A percentile compares a stretch with the other conserved stretches of the same genome.
Evolutionary conservation across 2,329 filamentous ascomycete genomes (phyloP).

Genomic region (Fusarium citri): DNA sequence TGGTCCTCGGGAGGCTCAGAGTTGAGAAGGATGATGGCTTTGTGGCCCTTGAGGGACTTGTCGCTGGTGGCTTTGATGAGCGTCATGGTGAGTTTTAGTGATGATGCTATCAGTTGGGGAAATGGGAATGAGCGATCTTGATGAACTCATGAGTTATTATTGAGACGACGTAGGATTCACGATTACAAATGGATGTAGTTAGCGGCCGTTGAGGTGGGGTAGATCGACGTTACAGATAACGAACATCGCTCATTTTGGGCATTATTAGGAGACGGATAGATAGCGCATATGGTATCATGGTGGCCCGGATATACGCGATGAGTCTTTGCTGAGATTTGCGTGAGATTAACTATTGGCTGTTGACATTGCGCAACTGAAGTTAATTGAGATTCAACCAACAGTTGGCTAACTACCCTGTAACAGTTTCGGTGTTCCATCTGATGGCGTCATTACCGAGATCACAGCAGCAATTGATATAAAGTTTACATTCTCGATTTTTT

Average conservation of each 20-base stretch:
- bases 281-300: not conserved
- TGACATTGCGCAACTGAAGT: not conserved
- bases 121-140: rapidly evolving
- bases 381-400: not conserved
- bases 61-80: constrained; percentile 43
- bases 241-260: not conserved
- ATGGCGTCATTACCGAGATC: rapidly evolving
- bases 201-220: constrained; percentile 44
- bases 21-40: constrained; percentile 57
- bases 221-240: constrained; percentile 35
- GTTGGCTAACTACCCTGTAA: not conserved
- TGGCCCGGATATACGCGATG: rapidly evolving
- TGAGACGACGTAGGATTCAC: rapidly evolving
- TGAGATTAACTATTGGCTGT: not conserved
- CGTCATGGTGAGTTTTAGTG: constrained; percentile 17
- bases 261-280: not conserved
- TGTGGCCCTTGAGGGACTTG: constrained; percentile 60
- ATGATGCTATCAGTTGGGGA: not conserved
- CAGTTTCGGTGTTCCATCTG: not conserved
- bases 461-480: rapidly evolving
- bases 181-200: constrained; percentile 39
- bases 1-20: constrained; percentile 49
- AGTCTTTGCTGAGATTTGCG: rapidly evolving
- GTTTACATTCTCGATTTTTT: rapidly evolving
- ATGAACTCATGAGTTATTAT: constrained; percentile 6